A percentile compares a stretch with the other conserved stretches of the same genome.
Conservation (phyloP, 352 stramenopile genomes). For the Discostella stelligera region DNA sequence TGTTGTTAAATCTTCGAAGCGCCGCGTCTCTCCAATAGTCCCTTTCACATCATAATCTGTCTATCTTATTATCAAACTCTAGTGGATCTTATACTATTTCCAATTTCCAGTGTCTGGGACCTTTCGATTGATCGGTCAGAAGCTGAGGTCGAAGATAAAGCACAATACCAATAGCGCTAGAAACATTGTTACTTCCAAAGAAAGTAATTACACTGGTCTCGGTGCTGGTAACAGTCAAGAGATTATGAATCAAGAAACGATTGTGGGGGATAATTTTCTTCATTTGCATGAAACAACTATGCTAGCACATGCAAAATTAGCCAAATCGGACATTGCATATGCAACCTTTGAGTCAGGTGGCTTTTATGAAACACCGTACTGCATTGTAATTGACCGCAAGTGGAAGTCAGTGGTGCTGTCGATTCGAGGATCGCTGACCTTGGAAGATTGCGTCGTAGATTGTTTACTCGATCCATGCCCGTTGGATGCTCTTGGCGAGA, state of each 20-base stretch:
- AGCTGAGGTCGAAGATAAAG: conserved; percentile 24
- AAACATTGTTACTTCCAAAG: not conserved
- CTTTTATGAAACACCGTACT: conserved; percentile 78
- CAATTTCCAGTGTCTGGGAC: conserved; percentile 68
- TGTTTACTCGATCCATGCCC: conserved; percentile 70
- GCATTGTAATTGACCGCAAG: conserved; percentile 77
- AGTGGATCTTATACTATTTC: conserved; percentile 81
- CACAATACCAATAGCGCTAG: conserved; percentile 7
- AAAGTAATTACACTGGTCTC: conserved; percentile 13
- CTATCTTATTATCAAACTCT: no score
- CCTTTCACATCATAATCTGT: not conserved
- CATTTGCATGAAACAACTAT: conserved; percentile 69
- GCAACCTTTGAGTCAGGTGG: conserved; percentile 63
- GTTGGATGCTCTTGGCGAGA: conserved; percentile 61
- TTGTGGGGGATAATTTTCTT: conserved; percentile 72
- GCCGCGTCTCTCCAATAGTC: not conserved
- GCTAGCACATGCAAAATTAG: conserved; percentile 62
- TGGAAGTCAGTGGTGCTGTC: conserved; percentile 69
- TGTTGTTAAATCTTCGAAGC: not conserved
- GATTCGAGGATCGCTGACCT: conserved; percentile 74
- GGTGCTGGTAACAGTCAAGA: conserved; percentile 13
- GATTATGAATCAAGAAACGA: conserved; percentile 21
- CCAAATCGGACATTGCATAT: conserved; percentile 72
- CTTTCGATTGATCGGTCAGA: conserved; percentile 40
- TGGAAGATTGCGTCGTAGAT: conserved; percentile 81